Percentiles rank a stretch among this genome's conserved stretches.
These are phyloP conservation scores for Casuarina equisetifolia DNA, from an alignment of 306 rosid species.

Conservation along the genomic window DNA sequence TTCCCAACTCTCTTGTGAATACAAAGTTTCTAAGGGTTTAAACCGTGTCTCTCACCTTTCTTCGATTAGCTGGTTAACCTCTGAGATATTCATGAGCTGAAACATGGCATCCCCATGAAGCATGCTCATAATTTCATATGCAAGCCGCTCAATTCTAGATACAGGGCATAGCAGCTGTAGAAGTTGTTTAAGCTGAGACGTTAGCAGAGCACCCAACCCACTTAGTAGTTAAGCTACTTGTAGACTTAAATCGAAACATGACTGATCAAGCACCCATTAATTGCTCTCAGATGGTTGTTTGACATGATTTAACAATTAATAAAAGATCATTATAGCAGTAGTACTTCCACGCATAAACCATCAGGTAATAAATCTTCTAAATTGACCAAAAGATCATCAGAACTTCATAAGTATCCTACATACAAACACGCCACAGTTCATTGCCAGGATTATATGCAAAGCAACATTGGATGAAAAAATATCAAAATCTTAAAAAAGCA, in stretches of 20 bases:
- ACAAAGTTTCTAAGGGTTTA: neutral
- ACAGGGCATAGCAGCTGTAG: neutral
- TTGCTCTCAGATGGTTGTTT: neutral
- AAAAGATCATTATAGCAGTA: constrained; percentile 13
- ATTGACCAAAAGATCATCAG: neutral
- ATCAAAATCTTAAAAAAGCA: neutral
- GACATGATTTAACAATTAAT: constrained; percentile 16
- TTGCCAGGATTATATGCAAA: neutral
- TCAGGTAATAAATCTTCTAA: neutral
- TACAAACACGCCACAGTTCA: neutral
- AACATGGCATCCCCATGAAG: neutral
- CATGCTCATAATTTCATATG: neutral
- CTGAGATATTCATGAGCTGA: neutral
- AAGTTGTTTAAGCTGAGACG: neutral
- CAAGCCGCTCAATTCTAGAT: neutral
- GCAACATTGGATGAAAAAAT: neutral
- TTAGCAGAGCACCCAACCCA: neutral
- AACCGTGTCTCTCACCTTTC: neutral
- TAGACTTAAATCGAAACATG: neutral
- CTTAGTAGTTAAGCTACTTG: neutral
- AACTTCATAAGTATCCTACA: neutral
- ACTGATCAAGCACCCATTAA: constrained; percentile 7
- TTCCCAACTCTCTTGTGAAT: neutral
- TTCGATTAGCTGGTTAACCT: neutral
- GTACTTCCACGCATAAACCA: neutral